A percentile compares a stretch with the other conserved stretches of the same genome.
These are phyloP conservation scores for Taxillus chinensis DNA, from an alignment of 164 flowering plant species.

Conservation along the genomic window DNA sequence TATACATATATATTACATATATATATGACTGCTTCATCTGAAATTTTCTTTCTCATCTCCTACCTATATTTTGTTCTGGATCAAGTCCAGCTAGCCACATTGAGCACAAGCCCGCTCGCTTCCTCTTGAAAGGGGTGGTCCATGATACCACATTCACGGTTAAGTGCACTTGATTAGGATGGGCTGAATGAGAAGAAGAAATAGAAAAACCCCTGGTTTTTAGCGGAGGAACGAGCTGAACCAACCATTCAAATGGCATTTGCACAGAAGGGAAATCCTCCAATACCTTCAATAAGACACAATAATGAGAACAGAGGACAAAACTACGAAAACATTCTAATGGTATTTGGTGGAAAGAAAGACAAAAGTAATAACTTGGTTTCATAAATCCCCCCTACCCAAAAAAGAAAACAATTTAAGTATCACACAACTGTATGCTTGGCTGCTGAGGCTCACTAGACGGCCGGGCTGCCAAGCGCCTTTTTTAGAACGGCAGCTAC, in stretches of 20 bases:
- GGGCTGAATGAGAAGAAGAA: conserved; percentile 74
- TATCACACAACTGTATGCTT: too few species aligned
- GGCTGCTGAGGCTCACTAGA: too few species aligned
- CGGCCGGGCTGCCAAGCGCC: too few species aligned
- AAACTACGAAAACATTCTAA: not conserved
- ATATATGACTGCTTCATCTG: too few species aligned
- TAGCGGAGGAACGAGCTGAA: conserved; percentile 84
- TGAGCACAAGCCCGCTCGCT: conserved; percentile 69
- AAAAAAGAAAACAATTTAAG: too few species aligned
- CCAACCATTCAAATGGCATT: conserved; percentile 96
- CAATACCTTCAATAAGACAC: conserved; percentile 41
- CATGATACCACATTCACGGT: conserved; percentile 78
- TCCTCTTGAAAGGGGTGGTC: conserved; percentile 84
- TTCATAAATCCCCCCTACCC: too few species aligned
- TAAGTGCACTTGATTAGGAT: conserved; percentile 79
- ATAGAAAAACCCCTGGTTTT: conserved; percentile 85
- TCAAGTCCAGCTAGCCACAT: conserved; percentile 77
- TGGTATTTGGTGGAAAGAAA: too few species aligned
- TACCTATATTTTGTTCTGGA: conserved; percentile 47
- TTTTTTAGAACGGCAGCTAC: too few species aligned
- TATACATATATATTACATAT: too few species aligned
- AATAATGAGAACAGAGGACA: conserved; percentile 1
- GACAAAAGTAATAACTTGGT: too few species aligned
- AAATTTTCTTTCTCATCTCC: not conserved
- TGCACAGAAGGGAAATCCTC: conserved; percentile 94